Evolutionary conservation across 192 early-diverging fungal species (phyloP), one percentile per base, ranked within the genome.

Genomic region (Podila verticillata): DNA sequence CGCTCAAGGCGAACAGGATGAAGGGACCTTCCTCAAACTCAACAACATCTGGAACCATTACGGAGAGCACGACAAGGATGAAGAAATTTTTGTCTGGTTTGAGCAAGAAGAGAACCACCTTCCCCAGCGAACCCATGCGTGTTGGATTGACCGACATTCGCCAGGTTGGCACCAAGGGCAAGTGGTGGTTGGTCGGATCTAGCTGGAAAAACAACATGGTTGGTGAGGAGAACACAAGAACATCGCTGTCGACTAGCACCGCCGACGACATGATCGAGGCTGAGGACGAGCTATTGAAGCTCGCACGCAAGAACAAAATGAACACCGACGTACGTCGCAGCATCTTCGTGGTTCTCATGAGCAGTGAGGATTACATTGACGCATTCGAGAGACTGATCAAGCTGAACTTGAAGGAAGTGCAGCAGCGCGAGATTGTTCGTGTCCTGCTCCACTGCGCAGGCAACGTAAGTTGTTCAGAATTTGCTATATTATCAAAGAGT

Each of bases 141-240:
- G 94, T 96, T 7, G 87, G 89, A 35, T 75, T 99, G 54, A 85
- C 91, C 13, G 98, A 99, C 68, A 97, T 99, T 72, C 87, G 87
- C 49, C 84, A 89, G 13, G 84, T 95, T 35, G 89, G 91, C 22
- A 93, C 92, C 13, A 95, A 95, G 82, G 88, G 88, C 30, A 96
- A 96, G 82, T 99, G 98, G 98, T 99, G 98, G 98, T 86, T 98
- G 29, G 94, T 98, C 9, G 98, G 98, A 28, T 87, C 96, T 4
- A 94, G 95, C 22, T 99, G 98, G 97, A 90, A 88, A 24, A 95
- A 94, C 35, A 90, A 92, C 62, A 80, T 89, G 73, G 83, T 83
- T 31, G 89, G 86, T 19, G 83, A 85, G 30, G 85, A 86, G 63
- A 67, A 39, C 47, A 54, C 66, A 48, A 54, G 35, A 19, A 83